A percentile compares a stretch with the other conserved stretches of the same genome.
Evolutionary conservation across 225 moss, liverwort and hornwort species (phyloP).

Genomic region (Marchantia polymorpha): DNA sequence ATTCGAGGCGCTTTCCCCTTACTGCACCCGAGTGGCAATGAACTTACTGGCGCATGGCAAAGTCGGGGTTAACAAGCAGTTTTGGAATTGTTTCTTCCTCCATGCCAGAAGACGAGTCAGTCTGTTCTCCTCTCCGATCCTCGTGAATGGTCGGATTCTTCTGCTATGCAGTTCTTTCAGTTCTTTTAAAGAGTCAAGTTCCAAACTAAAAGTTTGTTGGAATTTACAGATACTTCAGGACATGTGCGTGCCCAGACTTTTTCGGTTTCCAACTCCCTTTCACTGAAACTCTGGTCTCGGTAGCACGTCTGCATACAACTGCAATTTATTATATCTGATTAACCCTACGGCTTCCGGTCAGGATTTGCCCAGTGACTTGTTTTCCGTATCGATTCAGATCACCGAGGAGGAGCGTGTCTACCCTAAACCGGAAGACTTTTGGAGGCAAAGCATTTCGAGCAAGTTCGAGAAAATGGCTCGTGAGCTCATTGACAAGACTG

Average conservation of each 20-base stretch:
- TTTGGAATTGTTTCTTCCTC: not conserved
- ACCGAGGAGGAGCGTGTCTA: slow-evolving; percentile 25
- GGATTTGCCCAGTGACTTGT: not conserved
- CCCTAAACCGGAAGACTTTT: slow-evolving; percentile 33
- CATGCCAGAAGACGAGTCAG: not conserved
- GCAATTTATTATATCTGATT: not conserved
- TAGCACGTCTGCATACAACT: not conserved
- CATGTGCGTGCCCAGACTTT: not conserved
- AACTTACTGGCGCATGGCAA: not conserved
- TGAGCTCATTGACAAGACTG: slow-evolving; percentile 74
- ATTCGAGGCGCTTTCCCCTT: not conserved
- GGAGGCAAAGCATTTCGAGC: slow-evolving; percentile 83
- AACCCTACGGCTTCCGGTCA: no score
- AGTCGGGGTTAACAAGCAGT: not conserved
- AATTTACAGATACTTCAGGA: not conserved
- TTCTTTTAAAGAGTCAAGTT: not conserved
- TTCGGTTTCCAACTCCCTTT: not conserved
- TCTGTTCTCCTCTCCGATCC: not conserved
- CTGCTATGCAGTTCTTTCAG: not conserved
- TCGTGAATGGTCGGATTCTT: not conserved
- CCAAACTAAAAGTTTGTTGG: not conserved
- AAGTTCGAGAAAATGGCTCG: slow-evolving; percentile 84
- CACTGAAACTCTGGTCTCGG: not conserved
- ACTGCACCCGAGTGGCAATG: not conserved
- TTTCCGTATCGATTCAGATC: slow-evolving; percentile 20